These are phyloP conservation scores for Gossypium laxum DNA, from an alignment of 441 rosid genomes.

Conservation along the genomic window DNA sequence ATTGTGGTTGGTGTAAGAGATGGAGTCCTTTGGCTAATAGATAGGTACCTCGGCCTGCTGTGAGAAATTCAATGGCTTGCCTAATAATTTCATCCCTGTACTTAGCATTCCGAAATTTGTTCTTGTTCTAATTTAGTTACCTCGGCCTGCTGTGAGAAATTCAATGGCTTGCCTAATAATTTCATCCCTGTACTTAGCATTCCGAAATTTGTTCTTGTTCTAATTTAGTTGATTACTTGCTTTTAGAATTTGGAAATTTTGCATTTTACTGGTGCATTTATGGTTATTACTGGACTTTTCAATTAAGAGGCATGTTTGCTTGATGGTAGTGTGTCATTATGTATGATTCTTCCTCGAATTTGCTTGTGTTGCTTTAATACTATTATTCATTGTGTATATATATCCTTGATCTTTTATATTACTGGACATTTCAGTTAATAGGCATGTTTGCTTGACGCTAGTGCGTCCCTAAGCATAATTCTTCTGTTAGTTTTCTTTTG, in stretches of 20 bases:
- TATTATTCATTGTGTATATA: neutral
- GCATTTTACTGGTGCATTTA: neutral
- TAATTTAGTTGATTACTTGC: neutral
- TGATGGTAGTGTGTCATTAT: neutral
- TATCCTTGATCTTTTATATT: neutral
- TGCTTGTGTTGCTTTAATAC: conserved; percentile 5
- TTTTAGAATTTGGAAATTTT: neutral
- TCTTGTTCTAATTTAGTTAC: conserved; percentile 24
- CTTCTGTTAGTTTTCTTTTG: neutral
- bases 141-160: conserved; percentile 7
- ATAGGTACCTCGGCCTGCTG: conserved; percentile 44
- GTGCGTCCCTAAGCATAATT: neutral
- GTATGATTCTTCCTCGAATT: neutral
- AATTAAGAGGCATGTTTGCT: neutral
- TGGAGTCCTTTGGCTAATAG: conserved; percentile 99
- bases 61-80: neutral
- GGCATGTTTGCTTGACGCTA: neutral
- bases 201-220: neutral
- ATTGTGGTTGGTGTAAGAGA: conserved; percentile 86
- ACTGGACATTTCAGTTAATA: neutral
- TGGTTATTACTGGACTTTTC: neutral
- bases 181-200: neutral
- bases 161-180: neutral
- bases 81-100: neutral
- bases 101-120: neutral